A percentile compares a stretch with the other conserved stretches of the same genome.
phyloP scores from a whole-genome alignment of 1,139 yeast species.

The Magnusiomyces paraingens region DNA sequence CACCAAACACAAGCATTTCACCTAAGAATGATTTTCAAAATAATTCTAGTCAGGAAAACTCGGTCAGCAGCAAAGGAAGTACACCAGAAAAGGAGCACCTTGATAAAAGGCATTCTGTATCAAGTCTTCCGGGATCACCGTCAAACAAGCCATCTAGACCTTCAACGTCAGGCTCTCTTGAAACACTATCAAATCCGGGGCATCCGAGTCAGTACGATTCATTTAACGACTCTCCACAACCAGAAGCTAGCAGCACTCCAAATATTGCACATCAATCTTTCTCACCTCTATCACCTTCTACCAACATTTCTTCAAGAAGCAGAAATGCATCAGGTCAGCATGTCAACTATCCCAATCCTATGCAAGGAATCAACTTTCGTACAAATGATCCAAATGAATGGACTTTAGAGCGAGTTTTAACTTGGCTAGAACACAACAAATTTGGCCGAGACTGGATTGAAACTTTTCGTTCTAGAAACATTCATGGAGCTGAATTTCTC shows the following conservation, averaged over 20 bases:
- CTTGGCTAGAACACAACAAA: conserved; percentile 61
- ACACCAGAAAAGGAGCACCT: no score
- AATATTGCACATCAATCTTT: not conserved
- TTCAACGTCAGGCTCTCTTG: no score
- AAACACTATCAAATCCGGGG: no score
- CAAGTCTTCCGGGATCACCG: not conserved
- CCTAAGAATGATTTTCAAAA: no score
- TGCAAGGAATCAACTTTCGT: conserved; percentile 26
- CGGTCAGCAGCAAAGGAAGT: no score
- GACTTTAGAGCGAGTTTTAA: conserved; percentile 58
- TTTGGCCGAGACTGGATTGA: conserved; percentile 71
- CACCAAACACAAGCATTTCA: not conserved
- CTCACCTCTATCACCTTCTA: conserved; percentile 14
- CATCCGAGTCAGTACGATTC: no score
- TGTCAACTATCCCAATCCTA: conserved; percentile 16
- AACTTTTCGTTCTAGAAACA: conserved; percentile 51
- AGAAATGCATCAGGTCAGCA: conserved; percentile 17
- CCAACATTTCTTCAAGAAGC: conserved; percentile 15
- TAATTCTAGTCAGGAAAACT: no score
- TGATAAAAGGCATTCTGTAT: no score
- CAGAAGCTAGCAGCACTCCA: no score
- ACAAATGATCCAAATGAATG: conserved; percentile 44
- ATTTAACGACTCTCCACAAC: no score
- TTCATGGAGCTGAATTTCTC: conserved; percentile 59
- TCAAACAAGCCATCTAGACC: not conserved